Evolutionary conservation across 2,329 filamentous ascomycete species (phyloP).

Genomic region (Fusarium xyrophilum): DNA sequence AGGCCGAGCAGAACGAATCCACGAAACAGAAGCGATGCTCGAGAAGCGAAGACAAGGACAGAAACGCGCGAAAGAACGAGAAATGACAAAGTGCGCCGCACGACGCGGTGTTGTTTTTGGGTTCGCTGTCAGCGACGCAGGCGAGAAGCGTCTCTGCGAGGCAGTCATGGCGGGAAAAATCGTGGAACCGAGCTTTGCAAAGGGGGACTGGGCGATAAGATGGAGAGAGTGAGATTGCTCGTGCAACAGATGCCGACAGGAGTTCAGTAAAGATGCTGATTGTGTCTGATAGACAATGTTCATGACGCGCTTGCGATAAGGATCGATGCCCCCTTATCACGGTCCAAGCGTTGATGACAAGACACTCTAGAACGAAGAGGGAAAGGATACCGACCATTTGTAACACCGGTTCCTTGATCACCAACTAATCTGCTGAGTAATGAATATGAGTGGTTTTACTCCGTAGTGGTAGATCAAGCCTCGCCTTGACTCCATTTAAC

Average conservation of each 20-base stretch:
- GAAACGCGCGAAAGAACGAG: conserved; percentile 53
- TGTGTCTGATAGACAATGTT: background rate
- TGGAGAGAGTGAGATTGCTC: conserved; percentile 55
- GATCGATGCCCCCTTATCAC: background rate
- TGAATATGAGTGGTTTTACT: background rate
- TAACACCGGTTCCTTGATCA: background rate
- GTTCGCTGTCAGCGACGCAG: conserved; percentile 42
- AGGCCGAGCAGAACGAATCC: conserved; percentile 58
- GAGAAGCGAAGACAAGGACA: conserved; percentile 58
- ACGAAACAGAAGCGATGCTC: conserved; percentile 59
- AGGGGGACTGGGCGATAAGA: conserved; percentile 65
- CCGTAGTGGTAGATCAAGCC: background rate
- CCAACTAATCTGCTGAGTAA: background rate
- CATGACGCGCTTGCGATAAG: background rate
- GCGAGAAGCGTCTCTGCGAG: conserved; percentile 56
- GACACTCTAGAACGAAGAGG: background rate
- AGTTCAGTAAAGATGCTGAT: background rate
- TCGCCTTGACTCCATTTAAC: background rate
- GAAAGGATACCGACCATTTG: background rate
- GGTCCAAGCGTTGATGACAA: background rate
- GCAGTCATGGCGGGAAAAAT: conserved; percentile 65
- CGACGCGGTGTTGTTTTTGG: conserved; percentile 66
- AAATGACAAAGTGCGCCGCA: conserved; percentile 68
- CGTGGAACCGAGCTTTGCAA: conserved; percentile 66
- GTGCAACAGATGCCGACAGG: background rate